Percentiles rank a stretch among this genome's conserved stretches.
These are phyloP conservation scores for Lanmaoa rubissima DNA, from an alignment of 768 basidiomycete species.

Conservation along the genomic window DNA sequence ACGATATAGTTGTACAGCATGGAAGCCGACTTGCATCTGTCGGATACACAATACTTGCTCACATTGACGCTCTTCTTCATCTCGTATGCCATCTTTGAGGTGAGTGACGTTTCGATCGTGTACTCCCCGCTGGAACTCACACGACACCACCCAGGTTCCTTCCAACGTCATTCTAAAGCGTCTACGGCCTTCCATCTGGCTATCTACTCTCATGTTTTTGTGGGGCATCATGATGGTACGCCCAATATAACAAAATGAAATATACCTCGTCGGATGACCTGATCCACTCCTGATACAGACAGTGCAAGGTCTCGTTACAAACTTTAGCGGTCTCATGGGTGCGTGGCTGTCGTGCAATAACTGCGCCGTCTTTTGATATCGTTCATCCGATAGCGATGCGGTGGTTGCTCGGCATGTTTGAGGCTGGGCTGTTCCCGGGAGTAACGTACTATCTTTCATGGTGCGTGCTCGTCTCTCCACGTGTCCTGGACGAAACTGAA, in stretches of 20 bases:
- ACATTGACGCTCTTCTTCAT: conserved; percentile 61
- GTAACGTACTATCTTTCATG: conserved; percentile 75
- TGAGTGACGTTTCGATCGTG: conserved; percentile 13
- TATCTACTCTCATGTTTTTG: conserved; percentile 67
- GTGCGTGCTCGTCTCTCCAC: conserved; percentile 35
- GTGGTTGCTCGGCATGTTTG: conserved; percentile 71
- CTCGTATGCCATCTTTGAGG: conserved; percentile 72
- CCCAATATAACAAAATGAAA: not conserved
- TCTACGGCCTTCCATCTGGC: conserved; percentile 74
- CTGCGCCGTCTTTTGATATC: not conserved
- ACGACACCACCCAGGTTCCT: conserved; percentile 45
- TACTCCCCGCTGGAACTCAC: not conserved
- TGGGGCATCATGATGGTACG: conserved; percentile 77
- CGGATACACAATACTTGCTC: conserved; percentile 64
- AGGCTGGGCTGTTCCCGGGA: conserved; percentile 44
- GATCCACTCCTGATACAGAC: conserved; percentile 44
- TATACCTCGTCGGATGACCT: not conserved
- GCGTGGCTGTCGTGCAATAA: conserved; percentile 15
- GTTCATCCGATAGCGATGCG: conserved; percentile 49
- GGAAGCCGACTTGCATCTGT: conserved; percentile 55
- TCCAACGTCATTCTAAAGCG: conserved; percentile 73
- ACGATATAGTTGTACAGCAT: conserved; percentile 58
- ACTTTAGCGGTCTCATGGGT: conserved; percentile 71
- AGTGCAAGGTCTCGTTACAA: conserved; percentile 66
- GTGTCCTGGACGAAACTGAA: not conserved